Evolutionary conservation across 805 yeast genomes (phyloP).

Genomic region (Spathaspora gorwiae): DNA sequence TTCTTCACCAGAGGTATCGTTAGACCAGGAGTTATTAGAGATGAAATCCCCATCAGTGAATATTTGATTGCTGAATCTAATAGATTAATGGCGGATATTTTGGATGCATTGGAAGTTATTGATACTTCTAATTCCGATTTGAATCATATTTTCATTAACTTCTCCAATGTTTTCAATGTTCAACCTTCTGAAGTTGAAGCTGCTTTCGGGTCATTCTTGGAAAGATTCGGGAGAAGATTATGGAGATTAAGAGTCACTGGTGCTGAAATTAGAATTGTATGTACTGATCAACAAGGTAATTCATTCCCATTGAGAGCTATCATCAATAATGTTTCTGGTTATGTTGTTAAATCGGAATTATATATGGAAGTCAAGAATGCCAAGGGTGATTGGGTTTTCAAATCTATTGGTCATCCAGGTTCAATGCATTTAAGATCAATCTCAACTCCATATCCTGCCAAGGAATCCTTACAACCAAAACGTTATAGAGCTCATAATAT

Average conservation of each 20-base stretch:
- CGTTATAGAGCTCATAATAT: slow-evolving; percentile 96
- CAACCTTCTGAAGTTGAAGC: slow-evolving; percentile 95
- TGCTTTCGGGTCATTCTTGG: slow-evolving; percentile 96
- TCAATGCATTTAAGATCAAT: slow-evolving; percentile 96
- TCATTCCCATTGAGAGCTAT: slow-evolving; percentile 96
- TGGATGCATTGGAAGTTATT: slow-evolving; percentile 90
- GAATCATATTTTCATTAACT: slow-evolving; percentile 95
- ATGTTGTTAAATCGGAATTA: slow-evolving; percentile 91
- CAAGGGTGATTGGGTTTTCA: slow-evolving; percentile 95
- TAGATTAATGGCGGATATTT: slow-evolving; percentile 89
- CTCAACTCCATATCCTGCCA: slow-evolving; percentile 93
- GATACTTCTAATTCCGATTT: slow-evolving; percentile 94
- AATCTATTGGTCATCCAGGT: slow-evolving; percentile 91
- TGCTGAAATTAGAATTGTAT: slow-evolving; percentile 95
- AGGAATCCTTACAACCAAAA: slow-evolving; percentile 97
- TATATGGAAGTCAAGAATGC: slow-evolving; percentile 91
- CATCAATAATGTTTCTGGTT: slow-evolving; percentile 94
- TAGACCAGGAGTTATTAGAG: slow-evolving; percentile 91
- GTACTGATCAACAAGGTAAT: slow-evolving; percentile 82
- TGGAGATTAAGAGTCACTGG: slow-evolving; percentile 96
- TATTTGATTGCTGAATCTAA: slow-evolving; percentile 95
- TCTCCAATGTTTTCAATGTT: slow-evolving; percentile 91
- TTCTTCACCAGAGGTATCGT: slow-evolving; percentile 96
- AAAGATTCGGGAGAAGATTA: slow-evolving; percentile 93
- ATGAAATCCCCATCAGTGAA: slow-evolving; percentile 88